Conservation (phyloP, 2,329 filamentous ascomycete genomes). For the Plenodomus lindquistii region DNA sequence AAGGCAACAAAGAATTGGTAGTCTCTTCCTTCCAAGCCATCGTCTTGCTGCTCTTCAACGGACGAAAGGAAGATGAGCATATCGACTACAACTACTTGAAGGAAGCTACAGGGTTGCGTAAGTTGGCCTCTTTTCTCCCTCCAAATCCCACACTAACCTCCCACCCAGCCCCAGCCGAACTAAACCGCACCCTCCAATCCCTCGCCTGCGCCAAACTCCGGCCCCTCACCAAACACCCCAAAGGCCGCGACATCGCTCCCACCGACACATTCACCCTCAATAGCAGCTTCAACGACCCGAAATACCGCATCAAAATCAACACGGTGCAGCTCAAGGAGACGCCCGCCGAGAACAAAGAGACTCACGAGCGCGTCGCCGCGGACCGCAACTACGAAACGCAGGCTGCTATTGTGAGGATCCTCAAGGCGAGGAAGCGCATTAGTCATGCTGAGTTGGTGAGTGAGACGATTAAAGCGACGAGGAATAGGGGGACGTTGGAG, state of each 20-base stretch:
- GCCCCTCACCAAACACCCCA: conserved; percentile 83
- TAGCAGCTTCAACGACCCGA: conserved; percentile 73
- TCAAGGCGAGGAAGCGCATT: conserved; percentile 92
- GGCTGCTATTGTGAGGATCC: conserved; percentile 92
- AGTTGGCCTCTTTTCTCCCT: conserved; percentile 33
- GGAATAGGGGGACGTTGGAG: conserved; percentile 82
- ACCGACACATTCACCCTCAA: conserved; percentile 89
- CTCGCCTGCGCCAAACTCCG: conserved; percentile 88
- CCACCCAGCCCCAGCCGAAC: conserved; percentile 67
- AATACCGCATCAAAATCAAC: conserved; percentile 96
- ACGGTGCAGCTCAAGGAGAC: conserved; percentile 98
- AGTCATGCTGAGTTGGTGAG: conserved; percentile 83
- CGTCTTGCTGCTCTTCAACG: conserved; percentile 88
- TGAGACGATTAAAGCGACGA: conserved; percentile 90
- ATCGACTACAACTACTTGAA: conserved; percentile 78
- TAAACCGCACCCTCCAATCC: conserved; percentile 90
- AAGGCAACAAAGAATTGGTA: conserved; percentile 81
- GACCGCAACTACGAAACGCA: conserved; percentile 96
- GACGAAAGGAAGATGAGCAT: conserved; percentile 62
- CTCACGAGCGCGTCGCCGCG: conserved; percentile 83
- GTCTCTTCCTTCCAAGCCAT: conserved; percentile 92
- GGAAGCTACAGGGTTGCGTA: conserved; percentile 71
- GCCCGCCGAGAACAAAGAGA: conserved; percentile 90
- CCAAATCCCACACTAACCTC: conserved; percentile 4
- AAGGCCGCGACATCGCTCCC: conserved; percentile 74